A percentile compares a stretch with the other conserved stretches of the same genome.
Evolutionary conservation across 78 protist species (phyloP).

Genomic region (Acrasis kona): DNA sequence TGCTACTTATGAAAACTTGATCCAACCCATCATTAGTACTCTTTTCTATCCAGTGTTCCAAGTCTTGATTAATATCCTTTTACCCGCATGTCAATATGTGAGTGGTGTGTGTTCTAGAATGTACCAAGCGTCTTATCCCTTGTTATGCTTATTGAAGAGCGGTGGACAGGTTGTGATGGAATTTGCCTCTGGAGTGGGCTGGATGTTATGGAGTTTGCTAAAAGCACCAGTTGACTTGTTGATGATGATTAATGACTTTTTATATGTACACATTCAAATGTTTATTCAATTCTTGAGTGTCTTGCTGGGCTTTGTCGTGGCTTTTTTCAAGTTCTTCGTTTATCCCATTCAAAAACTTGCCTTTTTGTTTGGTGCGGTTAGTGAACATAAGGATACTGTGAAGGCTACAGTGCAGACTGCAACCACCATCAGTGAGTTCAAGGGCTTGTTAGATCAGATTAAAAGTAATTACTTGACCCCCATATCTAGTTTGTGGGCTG

Average conservation of each 20-base stretch:
- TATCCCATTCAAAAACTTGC: background rate
- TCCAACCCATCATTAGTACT: background rate
- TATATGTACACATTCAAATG: background rate
- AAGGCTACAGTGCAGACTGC: background rate
- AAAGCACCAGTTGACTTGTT: background rate
- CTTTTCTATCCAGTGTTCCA: background rate
- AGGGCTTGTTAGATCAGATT: background rate
- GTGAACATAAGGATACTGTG: background rate
- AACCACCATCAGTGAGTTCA: background rate
- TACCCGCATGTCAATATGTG: background rate
- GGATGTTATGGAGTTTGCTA: background rate
- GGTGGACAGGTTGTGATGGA: no score
- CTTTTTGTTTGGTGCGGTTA: background rate
- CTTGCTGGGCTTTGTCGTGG: background rate
- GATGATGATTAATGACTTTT: background rate
- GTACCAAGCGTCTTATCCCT: background rate
- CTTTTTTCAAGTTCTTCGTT: background rate
- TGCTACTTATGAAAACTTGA: background rate
- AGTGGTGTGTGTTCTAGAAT: background rate
- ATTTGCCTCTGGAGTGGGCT: background rate
- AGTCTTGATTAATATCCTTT: background rate
- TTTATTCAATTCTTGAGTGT: background rate
- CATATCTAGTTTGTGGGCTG: background rate
- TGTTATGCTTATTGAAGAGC: no score
- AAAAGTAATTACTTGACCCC: background rate